Base-by-base conservation (phyloP, 2,329 filamentous ascomycete genomes). In the Penicillium sp. region DNA sequence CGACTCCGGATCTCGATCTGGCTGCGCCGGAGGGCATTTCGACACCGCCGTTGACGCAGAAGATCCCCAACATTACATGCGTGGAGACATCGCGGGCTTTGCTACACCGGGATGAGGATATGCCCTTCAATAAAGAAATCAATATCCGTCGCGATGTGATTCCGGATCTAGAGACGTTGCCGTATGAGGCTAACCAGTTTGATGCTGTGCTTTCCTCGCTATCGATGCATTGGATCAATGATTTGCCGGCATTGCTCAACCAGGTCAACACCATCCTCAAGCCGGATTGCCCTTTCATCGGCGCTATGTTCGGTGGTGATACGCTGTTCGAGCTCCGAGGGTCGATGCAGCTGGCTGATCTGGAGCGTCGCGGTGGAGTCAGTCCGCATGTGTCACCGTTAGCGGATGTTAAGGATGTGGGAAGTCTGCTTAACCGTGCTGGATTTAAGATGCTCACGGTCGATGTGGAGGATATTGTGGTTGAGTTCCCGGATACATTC, bases 401-500 rank as follows among this genome's bases (percentile, higher is more conserved):
- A 21, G 95, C 93, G 0, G 93, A 99, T 73, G 91, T 97, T 10
- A 84, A 90, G 19, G 96, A 99, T 70, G 85, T 98, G 1, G 95
- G 95, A 2, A 93, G 92, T 1, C 78, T 99, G 53, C 78, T 99
- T 60, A 90, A 90, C 65, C 87, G 88, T 61, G 90, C 93, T 0
- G 92, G 93, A 19, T 99, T 98, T 80, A 96, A 93, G 75, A 89
- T 99, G 80, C 81, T 98, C 66, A 99, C 96, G 0, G 92, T 99
- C 1, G 95, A 99, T 68, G 88, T 99, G 14, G 96, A 99, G 75
- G 95, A 99, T 75, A 96, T 99, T 50, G 86, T 98, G 27, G 91
- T 99, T 29, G 92, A 96, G 73, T 99, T 92, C 70, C 95, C 95
- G 0, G 86, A 93, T 75, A 89, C 84, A 0, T 96, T 96, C 77